These are phyloP conservation scores for Puccinia sorghi DNA, from an alignment of 1,284 basidiomycete species.

Conservation along the genomic window DNA sequence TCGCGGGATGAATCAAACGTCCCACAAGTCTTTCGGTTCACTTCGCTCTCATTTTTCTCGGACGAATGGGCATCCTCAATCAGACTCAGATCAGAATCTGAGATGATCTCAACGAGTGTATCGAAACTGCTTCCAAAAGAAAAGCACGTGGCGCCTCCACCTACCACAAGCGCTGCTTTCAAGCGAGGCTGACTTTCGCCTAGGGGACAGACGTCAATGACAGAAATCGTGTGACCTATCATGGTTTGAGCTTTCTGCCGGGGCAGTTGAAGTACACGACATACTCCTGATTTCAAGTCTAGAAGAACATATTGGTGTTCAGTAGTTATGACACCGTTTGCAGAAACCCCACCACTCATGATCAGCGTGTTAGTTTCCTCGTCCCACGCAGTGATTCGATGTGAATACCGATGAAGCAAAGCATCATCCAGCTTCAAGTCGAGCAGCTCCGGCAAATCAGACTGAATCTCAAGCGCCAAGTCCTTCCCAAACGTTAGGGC, in stretches of 20 bases:
- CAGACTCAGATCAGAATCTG: conserved; percentile 5
- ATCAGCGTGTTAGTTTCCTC: not conserved
- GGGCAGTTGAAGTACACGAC: not conserved
- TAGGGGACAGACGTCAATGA: not conserved
- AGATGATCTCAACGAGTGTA: conserved; percentile 12
- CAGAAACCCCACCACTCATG: conserved; percentile 41
- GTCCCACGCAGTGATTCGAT: conserved; percentile 38
- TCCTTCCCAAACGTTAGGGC: conserved; percentile 11
- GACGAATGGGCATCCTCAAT: not conserved
- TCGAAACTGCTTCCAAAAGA: conserved; percentile 48
- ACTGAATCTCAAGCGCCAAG: not conserved
- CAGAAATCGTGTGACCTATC: conserved; percentile 27
- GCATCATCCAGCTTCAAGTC: conserved; percentile 6
- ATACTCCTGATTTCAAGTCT: conserved; percentile 7
- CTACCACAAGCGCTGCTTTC: conserved; percentile 23
- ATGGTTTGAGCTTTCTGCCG: conserved; percentile 16
- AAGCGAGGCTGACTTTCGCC: not conserved
- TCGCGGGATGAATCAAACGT: conserved; percentile 27
- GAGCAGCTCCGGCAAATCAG: conserved; percentile 6
- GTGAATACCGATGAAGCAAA: conserved; percentile 39
- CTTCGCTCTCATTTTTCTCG: not conserved
- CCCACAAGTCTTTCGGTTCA: not conserved
- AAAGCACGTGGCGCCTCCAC: conserved; percentile 47
- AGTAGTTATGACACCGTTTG: conserved; percentile 28
- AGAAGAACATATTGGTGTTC: conserved; percentile 36